These are phyloP conservation scores for Penicillium pancosmium DNA, from an alignment of 495 filamentous ascomycete genomes.

Conservation along the genomic window DNA sequence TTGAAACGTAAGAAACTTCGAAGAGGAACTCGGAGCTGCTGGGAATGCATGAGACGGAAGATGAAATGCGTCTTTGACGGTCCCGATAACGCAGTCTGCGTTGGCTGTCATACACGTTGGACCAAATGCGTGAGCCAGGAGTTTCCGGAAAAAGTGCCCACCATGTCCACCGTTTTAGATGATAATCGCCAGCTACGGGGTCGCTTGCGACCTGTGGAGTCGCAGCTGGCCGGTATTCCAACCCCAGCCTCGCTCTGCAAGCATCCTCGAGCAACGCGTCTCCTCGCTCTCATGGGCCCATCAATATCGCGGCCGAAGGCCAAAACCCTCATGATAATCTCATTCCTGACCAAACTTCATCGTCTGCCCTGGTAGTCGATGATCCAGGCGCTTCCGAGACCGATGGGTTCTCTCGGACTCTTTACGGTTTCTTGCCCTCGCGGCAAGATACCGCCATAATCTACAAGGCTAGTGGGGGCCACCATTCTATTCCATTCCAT, in stretches of 20 bases:
- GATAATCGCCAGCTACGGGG: conserved; percentile 6
- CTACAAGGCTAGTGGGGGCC: conserved; percentile 13
- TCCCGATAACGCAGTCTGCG: too few relatives aligned
- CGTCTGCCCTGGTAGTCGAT: neutral
- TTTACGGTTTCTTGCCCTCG: conserved; percentile 19
- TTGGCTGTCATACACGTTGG: too few relatives aligned
- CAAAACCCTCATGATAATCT: neutral
- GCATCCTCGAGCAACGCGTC: neutral
- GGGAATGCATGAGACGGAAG: too few relatives aligned
- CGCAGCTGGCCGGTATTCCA: neutral
- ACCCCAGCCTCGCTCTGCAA: neutral
- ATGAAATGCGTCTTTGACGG: too few relatives aligned
- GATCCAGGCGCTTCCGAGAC: neutral
- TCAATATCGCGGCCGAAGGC: neutral
- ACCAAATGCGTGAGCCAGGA: too few relatives aligned
- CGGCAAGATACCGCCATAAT: conserved; percentile 20
- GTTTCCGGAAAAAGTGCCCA: too few relatives aligned
- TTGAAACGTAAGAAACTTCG: neutral
- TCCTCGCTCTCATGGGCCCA: neutral
- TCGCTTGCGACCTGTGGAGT: neutral
- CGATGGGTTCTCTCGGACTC: conserved; percentile 13
- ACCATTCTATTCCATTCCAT: conserved; percentile 15
- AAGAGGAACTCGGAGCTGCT: too few relatives aligned
- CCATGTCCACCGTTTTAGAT: conserved; percentile 6
- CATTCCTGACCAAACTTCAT: neutral